phyloP scores from a whole-genome alignment of 441 rosid genomes.

The Corymbia calophylla region DNA sequence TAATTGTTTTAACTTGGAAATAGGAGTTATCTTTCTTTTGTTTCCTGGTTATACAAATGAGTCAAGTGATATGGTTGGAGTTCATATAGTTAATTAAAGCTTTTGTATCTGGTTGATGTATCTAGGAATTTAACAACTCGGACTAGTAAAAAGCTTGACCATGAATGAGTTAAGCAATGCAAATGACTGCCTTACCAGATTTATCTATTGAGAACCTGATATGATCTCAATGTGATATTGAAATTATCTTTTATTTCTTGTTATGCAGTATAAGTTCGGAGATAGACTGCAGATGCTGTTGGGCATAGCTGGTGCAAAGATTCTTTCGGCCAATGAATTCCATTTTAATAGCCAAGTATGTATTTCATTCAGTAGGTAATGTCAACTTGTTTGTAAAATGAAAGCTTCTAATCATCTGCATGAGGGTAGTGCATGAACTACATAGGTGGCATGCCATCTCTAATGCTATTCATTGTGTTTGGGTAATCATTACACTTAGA shows the following conservation, averaged over 20 bases:
- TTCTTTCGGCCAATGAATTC: constrained; percentile 35
- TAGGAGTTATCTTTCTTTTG: background rate
- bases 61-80: background rate
- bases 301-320: constrained; percentile 58
- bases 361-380: background rate
- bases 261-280: constrained; percentile 59
- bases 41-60: background rate
- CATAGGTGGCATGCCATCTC: background rate
- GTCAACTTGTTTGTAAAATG: background rate
- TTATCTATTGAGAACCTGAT: background rate
- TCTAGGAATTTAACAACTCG: background rate
- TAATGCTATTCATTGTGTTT: background rate
- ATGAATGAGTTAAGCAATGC: background rate
- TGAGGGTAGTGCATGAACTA: background rate
- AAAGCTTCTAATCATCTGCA: background rate
- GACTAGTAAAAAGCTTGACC: background rate
- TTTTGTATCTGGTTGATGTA: background rate
- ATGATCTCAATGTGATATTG: background rate
- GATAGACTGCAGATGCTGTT: constrained; percentile 41
- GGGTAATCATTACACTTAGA: background rate
- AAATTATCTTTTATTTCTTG: background rate
- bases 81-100: background rate
- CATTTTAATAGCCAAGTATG: constrained; percentile 69
- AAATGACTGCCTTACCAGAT: background rate
- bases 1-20: background rate